These are phyloP conservation scores for Rosa lucieae DNA, from an alignment of 306 rosid genomes.

Conservation along the genomic window DNA sequence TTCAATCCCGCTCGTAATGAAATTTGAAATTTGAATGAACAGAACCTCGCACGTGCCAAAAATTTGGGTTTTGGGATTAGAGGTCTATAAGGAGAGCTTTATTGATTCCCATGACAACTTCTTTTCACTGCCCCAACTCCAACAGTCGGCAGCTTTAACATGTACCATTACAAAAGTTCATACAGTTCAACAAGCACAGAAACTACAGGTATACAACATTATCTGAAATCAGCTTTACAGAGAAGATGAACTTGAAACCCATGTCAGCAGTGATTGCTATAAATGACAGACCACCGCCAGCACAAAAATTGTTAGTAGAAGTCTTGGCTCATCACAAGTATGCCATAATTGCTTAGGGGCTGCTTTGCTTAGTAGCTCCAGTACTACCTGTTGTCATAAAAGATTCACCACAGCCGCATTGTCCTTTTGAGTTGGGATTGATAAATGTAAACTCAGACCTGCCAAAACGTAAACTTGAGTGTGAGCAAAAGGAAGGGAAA, in stretches of 20 bases:
- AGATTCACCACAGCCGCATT: slow-evolving; percentile 97
- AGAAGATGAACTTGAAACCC: slow-evolving; percentile 19
- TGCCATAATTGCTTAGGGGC: slow-evolving; percentile 28
- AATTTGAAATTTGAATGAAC: too few relatives aligned
- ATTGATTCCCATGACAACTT: not conserved
- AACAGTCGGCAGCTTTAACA: not conserved
- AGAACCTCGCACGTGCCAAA: too few relatives aligned
- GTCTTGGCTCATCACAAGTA: slow-evolving; percentile 13
- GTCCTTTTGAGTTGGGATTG: slow-evolving; percentile 95
- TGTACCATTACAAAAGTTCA: not conserved
- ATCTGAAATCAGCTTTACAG: slow-evolving; percentile 29
- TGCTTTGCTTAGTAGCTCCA: slow-evolving; percentile 48
- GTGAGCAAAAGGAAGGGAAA: not conserved
- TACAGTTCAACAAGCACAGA: not conserved
- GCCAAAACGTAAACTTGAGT: slow-evolving; percentile 7
- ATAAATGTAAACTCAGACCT: slow-evolving; percentile 90
- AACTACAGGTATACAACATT: slow-evolving; percentile 15
- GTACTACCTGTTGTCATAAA: slow-evolving; percentile 65
- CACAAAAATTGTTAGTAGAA: slow-evolving; percentile 16
- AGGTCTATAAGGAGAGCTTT: not conserved
- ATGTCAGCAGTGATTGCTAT: slow-evolving; percentile 7
- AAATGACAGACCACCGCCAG: not conserved
- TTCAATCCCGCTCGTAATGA: too few relatives aligned
- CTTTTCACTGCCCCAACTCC: not conserved
- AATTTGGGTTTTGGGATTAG: too few relatives aligned